Evolutionary conservation across 441 rosid species (phyloP).

Genomic region (Iberis amara): DNA sequence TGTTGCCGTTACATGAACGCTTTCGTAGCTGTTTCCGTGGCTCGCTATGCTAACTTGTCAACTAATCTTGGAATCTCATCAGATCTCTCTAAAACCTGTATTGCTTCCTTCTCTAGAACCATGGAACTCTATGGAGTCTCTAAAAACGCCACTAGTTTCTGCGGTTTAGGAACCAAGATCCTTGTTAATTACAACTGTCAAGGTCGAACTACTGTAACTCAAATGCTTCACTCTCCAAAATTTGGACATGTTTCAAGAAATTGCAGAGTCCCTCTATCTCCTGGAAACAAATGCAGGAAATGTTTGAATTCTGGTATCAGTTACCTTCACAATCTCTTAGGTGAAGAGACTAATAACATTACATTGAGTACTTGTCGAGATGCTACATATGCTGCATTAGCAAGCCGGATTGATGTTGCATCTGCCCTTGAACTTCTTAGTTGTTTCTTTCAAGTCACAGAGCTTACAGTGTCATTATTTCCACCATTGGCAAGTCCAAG

Average conservation of each 20-base stretch:
- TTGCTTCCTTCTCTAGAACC: conserved; percentile 55
- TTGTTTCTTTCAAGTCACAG: conserved; percentile 75
- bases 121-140: conserved; percentile 72
- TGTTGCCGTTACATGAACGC: conserved; percentile 93
- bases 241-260: conserved; percentile 52
- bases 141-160: conserved; percentile 57
- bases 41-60: conserved; percentile 68
- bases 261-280: conserved; percentile 52
- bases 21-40: conserved; percentile 56
- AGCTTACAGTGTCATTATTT: conserved; percentile 45
- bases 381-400: conserved; percentile 68
- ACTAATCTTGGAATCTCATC: conserved; percentile 58
- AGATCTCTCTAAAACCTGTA: conserved; percentile 46
- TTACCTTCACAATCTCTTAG: conserved; percentile 61
- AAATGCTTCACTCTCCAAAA: conserved; percentile 73
- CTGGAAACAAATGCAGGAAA: conserved; percentile 48
- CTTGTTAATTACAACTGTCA: conserved; percentile 57
- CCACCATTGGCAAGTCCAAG: conserved; percentile 39
- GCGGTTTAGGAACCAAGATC: conserved; percentile 80
- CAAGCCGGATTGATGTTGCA: conserved; percentile 54
- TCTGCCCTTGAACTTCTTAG: conserved; percentile 55
- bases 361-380: conserved; percentile 80
- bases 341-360: conserved; percentile 47
- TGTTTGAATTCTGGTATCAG: conserved; percentile 71
- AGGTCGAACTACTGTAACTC: conserved; percentile 60